A percentile compares a stretch with the other conserved stretches of the same genome.
phyloP scores from a whole-genome alignment of 352 stramenopile genomes.

The Globisporangium parvum region DNA sequence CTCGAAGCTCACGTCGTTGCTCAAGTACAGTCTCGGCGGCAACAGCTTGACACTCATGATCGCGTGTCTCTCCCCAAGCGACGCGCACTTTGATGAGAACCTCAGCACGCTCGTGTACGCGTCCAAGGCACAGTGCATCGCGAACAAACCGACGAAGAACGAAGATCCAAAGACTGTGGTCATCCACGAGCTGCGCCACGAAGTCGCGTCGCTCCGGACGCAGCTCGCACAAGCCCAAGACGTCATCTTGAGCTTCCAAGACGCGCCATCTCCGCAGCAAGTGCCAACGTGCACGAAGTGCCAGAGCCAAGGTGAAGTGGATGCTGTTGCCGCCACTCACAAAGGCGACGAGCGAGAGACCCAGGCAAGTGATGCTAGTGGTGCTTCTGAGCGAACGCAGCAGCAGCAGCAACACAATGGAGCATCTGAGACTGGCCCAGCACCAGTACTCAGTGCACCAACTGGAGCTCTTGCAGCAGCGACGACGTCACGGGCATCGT shows the following conservation, averaged over 20 bases:
- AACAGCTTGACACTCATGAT: constrained; percentile 69
- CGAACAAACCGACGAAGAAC: constrained; percentile 47
- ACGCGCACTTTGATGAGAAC: constrained; percentile 49
- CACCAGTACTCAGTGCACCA: not conserved
- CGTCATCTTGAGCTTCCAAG: constrained; percentile 33
- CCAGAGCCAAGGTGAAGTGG: not conserved
- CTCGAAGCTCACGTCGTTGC: constrained; percentile 56
- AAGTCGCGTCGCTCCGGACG: constrained; percentile 22
- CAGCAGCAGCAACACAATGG: too few species aligned
- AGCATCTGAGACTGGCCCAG: too few species aligned
- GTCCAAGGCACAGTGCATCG: constrained; percentile 42
- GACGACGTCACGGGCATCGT: too few species aligned
- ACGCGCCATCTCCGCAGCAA: not conserved
- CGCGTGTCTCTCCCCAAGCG: constrained; percentile 51
- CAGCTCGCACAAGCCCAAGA: constrained; percentile 34
- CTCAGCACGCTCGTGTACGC: constrained; percentile 65
- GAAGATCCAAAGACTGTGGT: constrained; percentile 39
- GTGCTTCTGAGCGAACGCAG: too few species aligned
- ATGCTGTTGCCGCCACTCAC: not conserved
- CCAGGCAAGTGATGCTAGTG: too few species aligned
- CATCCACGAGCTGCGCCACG: constrained; percentile 36
- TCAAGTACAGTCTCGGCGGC: constrained; percentile 55
- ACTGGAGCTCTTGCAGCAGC: too few species aligned
- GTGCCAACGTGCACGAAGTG: not conserved
- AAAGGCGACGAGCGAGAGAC: too few species aligned